Base-by-base conservation (phyloP, 2,329 filamentous ascomycete species). In the Sporothrix pseudoabietina region DNA sequence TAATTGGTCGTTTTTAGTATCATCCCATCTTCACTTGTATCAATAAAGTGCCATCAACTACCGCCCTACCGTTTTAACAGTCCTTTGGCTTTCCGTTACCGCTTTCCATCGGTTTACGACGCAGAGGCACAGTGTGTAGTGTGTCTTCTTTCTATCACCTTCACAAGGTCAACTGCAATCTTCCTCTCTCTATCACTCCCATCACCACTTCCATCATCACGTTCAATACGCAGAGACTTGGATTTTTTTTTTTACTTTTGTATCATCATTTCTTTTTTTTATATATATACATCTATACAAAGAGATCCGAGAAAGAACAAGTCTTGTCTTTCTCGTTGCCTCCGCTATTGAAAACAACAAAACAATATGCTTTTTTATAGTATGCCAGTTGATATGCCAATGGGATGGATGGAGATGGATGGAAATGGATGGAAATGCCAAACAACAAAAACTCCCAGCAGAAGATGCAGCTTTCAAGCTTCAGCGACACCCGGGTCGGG, bases 271-370 rank as follows among this genome's bases (percentile, higher is more conserved):
- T 35, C 16, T 35, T 12, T n/a, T 52, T 2, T 14, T 10, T 35
- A 35, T 49, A 35, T 68, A n/a, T 26, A 30, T 69, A 69, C 47
- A 69, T 69, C 66, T 69, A 69, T 52, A 69, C 66, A 69, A 49
- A 39, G 47, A 69, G 47, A 55, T 52, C 66, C 30, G 65, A 68
- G 47, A 68, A 44, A 49, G 4, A 2, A 35, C 2, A 22, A 16
- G 14, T 10, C 65, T 26, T 26, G 26, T 26, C 26, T 26, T 26
- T 14, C 47, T 52, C 44, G 30, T 49, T 68, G 44, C 26, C 65
- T 68, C 65, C n/a, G 12, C 2, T 10, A n/a, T 44, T 6, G 41
- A 68, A 32, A 32, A 26, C 26, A 69, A 69, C 30, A 69, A 16
- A 54, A 54, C 14, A 14, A 55, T 55, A 30, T 55, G 52, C 52